Percentiles rank a stretch among this genome's conserved stretches.
Conservation (phyloP, 2,329 filamentous ascomycete genomes). For the Aspergillus fijiensis region DNA sequence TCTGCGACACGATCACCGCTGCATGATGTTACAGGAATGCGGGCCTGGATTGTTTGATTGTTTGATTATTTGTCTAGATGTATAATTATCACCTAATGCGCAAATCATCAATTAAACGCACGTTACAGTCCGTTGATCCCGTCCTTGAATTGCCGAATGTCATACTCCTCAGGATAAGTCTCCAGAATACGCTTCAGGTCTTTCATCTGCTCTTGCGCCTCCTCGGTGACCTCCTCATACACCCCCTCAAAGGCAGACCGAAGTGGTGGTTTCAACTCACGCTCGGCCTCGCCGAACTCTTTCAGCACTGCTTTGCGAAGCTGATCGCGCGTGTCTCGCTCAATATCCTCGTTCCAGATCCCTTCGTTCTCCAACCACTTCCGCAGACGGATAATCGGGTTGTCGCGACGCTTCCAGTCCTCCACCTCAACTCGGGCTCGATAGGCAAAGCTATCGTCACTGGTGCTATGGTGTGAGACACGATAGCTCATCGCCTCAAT, state of each 20-base stretch:
- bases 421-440: slow-evolving; percentile 89
- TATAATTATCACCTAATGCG: neutral
- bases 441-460: slow-evolving; percentile 95
- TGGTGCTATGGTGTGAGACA: slow-evolving; percentile 96
- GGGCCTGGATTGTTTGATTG: neutral
- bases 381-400: slow-evolving; percentile 77
- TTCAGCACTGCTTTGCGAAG: slow-evolving; percentile 74
- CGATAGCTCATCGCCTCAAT: slow-evolving; percentile 98
- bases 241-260: slow-evolving; percentile 74
- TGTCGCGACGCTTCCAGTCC: slow-evolving; percentile 88
- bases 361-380: slow-evolving; percentile 87
- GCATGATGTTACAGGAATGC: neutral
- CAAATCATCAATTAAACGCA: neutral
- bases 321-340: slow-evolving; percentile 67
- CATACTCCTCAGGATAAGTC: slow-evolving; percentile 89
- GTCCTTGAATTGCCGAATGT: slow-evolving; percentile 72
- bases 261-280: slow-evolving; percentile 55
- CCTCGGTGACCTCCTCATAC: slow-evolving; percentile 82
- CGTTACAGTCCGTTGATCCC: slow-evolving; percentile 62
- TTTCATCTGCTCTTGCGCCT: slow-evolving; percentile 71
- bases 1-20: neutral
- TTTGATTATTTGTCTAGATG: neutral
- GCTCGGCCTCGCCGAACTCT: slow-evolving; percentile 73
- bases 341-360: slow-evolving; percentile 80
- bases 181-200: slow-evolving; percentile 76